Base-by-base conservation (phyloP, 1,284 basidiomycete species). In the Paramarasmius palmivorus region DNA sequence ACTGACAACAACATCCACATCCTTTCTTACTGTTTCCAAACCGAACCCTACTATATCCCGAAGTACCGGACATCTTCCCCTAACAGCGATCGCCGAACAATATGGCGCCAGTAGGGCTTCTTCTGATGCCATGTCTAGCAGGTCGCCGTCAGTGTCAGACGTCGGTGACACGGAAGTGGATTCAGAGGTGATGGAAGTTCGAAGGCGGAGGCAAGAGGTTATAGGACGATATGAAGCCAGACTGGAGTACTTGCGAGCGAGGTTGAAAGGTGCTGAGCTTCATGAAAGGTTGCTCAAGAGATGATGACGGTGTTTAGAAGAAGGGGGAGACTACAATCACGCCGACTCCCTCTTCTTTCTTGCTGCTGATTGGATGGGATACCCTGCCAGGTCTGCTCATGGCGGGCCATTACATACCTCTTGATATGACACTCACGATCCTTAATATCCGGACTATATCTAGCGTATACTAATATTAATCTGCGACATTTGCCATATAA, bases 231-330 rank as follows among this genome's bases (percentile, higher is more conserved):
- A 89, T 65, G 81, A 84, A 55, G 77, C 78, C 36, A 80, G 87
- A 47, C 64, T 90, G 57, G 85, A 88, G 61, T 91, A 87, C 62
- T 71, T 91, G 42, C 78, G 81, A 39, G 88, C 87, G 25, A 81
- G 83, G 64, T 68, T 90, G 64, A 89, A 86, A 69, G 83, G 84
- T 25, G 86, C 88, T 3, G 84, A 90, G 69, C 66, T 91, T 49
- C 84, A 82, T 54, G 88, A 90, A 71, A 86, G 83, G 64, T 65
- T 90, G 57, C 57, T 85, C 65, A 73, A 72, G 61, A 79, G 75
- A 59, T 83, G 65, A 45, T 12, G 29, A 32, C 12, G 29, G 29
- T 32, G 7, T 32, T n/a, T n/a, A n/a, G n/a, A n/a, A n/a, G 29
- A 32, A 32, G 29, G 29, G 12, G 7, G 12, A 12, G 29, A 32